phyloP scores from a whole-genome alignment of 768 basidiomycete species.

The Leccinum longicurvipes region DNA sequence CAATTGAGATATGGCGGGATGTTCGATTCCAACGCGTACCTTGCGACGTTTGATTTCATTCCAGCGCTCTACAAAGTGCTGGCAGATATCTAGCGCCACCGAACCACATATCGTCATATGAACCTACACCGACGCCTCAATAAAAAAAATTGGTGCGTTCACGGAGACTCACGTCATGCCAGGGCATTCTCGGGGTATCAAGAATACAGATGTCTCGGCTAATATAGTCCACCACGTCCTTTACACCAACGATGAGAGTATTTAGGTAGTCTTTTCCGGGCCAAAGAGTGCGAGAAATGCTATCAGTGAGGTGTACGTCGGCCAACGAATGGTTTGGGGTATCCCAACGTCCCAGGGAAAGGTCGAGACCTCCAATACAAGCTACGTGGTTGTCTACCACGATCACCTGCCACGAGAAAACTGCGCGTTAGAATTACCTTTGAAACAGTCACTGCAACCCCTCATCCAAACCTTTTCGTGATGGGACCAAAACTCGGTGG shows the following conservation, averaged over 20 bases:
- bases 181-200: conserved; percentile 81
- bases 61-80: conserved; percentile 93
- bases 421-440: neutral
- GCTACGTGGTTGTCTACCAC: conserved; percentile 84
- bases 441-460: neutral
- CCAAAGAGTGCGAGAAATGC: conserved; percentile 74
- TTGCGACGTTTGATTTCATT: conserved; percentile 86
- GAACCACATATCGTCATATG: conserved; percentile 84
- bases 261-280: conserved; percentile 96
- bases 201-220: conserved; percentile 65
- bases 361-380: conserved; percentile 90
- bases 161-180: conserved; percentile 80
- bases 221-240: conserved; percentile 74
- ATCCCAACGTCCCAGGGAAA: conserved; percentile 99
- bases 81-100: conserved; percentile 84
- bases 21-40: conserved; percentile 33
- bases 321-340: conserved; percentile 86
- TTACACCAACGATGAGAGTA: conserved; percentile 80
- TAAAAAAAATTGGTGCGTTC: neutral
- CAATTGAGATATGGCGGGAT: conserved; percentile 1
- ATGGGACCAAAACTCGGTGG: conserved; percentile 86
- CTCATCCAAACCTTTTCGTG: conserved; percentile 65
- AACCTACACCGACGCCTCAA: conserved; percentile 41
- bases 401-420: conserved; percentile 45
- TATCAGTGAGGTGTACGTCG: conserved; percentile 85